Base-by-base conservation (phyloP, 805 yeast genomes). In the Kuraishia molischiana region DNA sequence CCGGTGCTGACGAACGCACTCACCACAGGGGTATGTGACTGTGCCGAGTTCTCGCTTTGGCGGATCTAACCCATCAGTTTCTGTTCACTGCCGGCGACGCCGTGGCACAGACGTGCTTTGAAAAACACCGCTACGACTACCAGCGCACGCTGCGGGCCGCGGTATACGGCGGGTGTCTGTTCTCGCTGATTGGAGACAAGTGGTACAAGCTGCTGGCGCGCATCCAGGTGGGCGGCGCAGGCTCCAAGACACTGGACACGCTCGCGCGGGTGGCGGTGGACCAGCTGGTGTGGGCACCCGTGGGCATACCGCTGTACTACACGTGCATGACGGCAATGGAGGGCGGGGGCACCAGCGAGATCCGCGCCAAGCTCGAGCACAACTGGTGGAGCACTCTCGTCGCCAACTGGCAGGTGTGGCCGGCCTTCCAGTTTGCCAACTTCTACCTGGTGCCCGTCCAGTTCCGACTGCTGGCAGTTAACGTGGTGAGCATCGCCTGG, bases 391-490 rank as follows among this genome's bases (percentile, higher is more conserved):
- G 70, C 3, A 87, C 95, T 0, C 58, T 89, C 31, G 54, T 64
- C 24, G 67, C 83, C 14, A 89, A 87, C 55, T 86, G 95, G 89
- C 52, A 67, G 37, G 81, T 90, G 10, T 92, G 97, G 98, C 97
- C 97, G 0, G 58, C 74, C 0, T 83, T 92, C 44, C 97, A 92
- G 59, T 50, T 77, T 38, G 44, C 79, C 43, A 92, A 90, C 59
- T 85, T 90, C 51, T 69, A 77, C 34, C 49, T 84, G 5, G 71
- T 86, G 2, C 97, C 97, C 0, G 71, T 77, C 5, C 77, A 77
- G 32, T 74, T 72, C 47, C 69, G 95, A 29, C 56, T 89, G 34
- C 49, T 84, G 34, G 64, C 77, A 9, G 94, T 83, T 22, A 85
- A 85, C 50, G 41, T 77, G 3, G 68, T 84, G 19, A 76, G 90